Percentiles rank a stretch among this genome's conserved stretches.
phyloP scores from a whole-genome alignment of 306 rosid species.

The Malus domestica region ASM211411v1 NC_041799.1:5819001-5819500 shows the following conservation, averaged over 20 bases:
- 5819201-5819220: too few relatives aligned
- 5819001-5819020: conserved; percentile 48
- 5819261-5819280: neutral
- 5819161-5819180: neutral
- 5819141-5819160: too few relatives aligned
- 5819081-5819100: neutral
- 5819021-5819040: neutral
- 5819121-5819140: neutral
- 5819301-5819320: neutral
- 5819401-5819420: too few relatives aligned
- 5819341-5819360: too few relatives aligned
- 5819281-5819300: neutral
- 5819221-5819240: neutral
- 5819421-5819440: too few relatives aligned
- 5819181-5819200: too few relatives aligned
- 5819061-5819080: neutral
- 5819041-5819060: neutral
- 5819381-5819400: too few relatives aligned
- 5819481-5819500: too few relatives aligned
- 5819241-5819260: neutral
- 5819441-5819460: too few relatives aligned
- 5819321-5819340: neutral
- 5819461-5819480: too few relatives aligned
- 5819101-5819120: neutral
- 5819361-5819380: too few relatives aligned